Percentiles rank a stretch among this genome's conserved stretches.
Conservation (phyloP, 768 basidiomycete genomes). For the Collybia sp. region DNA sequence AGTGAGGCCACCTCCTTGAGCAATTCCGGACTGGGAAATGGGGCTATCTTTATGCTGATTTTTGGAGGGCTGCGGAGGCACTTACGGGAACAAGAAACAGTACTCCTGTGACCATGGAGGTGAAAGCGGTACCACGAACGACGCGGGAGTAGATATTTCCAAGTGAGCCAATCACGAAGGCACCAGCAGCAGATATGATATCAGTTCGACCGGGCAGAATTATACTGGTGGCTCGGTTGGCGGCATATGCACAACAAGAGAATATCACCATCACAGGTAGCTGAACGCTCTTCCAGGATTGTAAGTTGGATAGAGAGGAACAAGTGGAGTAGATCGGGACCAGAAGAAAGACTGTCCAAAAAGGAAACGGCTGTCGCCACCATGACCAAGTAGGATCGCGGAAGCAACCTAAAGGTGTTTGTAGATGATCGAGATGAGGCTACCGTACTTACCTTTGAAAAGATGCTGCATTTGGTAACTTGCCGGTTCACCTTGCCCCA, state of each 20-base stretch:
- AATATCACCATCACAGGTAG: slow-evolving; percentile 75
- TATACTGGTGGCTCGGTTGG: slow-evolving; percentile 58
- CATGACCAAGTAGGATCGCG: slow-evolving; percentile 73
- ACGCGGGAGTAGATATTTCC: slow-evolving; percentile 80
- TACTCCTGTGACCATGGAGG: slow-evolving; percentile 92
- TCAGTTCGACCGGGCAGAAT: slow-evolving; percentile 65
- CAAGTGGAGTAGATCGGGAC: slow-evolving; percentile 75
- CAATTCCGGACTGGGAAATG: slow-evolving; percentile 60
- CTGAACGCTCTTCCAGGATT: slow-evolving; percentile 65
- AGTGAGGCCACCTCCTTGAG: slow-evolving; percentile 67
- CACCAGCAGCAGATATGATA: slow-evolving; percentile 74
- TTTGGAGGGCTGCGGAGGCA: slow-evolving; percentile 2
- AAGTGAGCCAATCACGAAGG: slow-evolving; percentile 72
- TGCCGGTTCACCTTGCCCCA: slow-evolving; percentile 33
- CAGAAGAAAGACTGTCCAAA: slow-evolving; percentile 74
- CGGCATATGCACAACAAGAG: slow-evolving; percentile 69
- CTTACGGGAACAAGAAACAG: slow-evolving; percentile 84
- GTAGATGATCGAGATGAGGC: slow-evolving; percentile 6
- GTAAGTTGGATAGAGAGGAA: slow-evolving; percentile 74
- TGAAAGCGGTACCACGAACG: slow-evolving; percentile 78
- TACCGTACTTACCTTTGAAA: slow-evolving; percentile 36
- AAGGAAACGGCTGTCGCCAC: slow-evolving; percentile 74
- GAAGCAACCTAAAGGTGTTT: slow-evolving; percentile 56
- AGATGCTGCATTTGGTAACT: slow-evolving; percentile 25
- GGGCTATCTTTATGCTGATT: neutral